These are phyloP conservation scores for Cenchrus purpureus DNA, from an alignment of 176 grass and related monocot species.

Conservation along the genomic window DNA sequence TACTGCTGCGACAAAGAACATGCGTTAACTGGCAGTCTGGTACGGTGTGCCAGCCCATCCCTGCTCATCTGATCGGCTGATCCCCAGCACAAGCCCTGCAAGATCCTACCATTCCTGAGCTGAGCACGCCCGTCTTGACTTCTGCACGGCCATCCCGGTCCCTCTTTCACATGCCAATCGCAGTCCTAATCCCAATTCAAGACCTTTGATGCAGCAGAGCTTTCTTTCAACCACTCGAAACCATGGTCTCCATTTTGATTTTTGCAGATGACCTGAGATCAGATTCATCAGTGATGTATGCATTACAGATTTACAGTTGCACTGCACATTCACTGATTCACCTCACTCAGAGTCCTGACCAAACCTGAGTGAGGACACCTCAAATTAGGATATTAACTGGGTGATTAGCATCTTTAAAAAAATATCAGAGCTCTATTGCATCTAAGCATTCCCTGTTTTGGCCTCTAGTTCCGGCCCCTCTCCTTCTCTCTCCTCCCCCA, in stretches of 20 bases:
- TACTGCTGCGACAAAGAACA: neutral
- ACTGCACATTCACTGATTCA: conserved; percentile 24
- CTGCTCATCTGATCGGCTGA: conserved; percentile 14
- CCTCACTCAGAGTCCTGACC: neutral
- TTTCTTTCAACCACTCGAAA: conserved; percentile 8
- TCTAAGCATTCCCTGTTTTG: conserved; percentile 43
- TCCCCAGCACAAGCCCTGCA: conserved; percentile 49
- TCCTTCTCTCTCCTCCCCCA: conserved; percentile 21
- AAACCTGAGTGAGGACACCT: neutral
- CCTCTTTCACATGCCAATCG: conserved; percentile 43
- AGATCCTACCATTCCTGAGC: conserved; percentile 46
- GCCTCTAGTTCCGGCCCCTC: conserved; percentile 33
- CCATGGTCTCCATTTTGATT: neutral
- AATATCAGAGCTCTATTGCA: neutral
- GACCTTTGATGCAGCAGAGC: neutral
- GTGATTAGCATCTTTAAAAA: conserved; percentile 9
- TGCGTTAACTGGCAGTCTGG: conserved; percentile 7
- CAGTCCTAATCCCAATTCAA: conserved; percentile 8
- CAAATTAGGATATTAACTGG: conserved; percentile 4
- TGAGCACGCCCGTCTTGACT: conserved; percentile 43
- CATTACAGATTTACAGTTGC: neutral
- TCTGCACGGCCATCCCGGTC: conserved; percentile 38
- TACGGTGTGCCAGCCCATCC: conserved; percentile 1
- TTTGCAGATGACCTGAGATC: neutral
- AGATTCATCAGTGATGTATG: conserved; percentile 20